Percentiles rank a stretch among this genome's conserved stretches.
Evolutionary conservation across 139 green algal genomes (phyloP).

Genomic region (Chlamydomonas incerta): DNA sequence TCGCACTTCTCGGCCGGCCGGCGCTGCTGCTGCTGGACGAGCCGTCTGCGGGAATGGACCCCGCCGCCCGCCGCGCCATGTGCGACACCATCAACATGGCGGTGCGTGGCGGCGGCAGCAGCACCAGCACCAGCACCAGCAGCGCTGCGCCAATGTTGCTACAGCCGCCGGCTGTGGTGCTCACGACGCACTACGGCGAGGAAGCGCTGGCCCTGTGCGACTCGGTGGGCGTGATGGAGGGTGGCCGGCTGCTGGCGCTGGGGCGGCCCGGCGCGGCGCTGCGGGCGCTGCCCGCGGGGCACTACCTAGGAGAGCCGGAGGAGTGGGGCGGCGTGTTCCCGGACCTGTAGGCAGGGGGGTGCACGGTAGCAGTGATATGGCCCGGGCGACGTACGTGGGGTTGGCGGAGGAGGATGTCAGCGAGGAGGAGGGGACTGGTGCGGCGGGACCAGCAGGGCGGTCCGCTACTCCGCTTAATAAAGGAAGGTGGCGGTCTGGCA

Average conservation of each 20-base stretch:
- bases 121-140: background rate
- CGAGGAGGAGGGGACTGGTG: too few species aligned
- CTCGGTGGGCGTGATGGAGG: constrained; percentile 18
- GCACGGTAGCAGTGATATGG: too few species aligned
- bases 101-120: background rate
- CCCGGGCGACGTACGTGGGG: too few species aligned
- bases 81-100: constrained; percentile 31
- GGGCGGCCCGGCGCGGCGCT: background rate
- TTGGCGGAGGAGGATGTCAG: too few species aligned
- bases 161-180: constrained; percentile 1
- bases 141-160: background rate
- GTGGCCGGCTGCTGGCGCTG: background rate
- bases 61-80: background rate
- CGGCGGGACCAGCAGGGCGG: too few species aligned
- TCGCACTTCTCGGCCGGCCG: constrained; percentile 18
- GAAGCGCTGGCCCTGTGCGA: constrained; percentile 34
- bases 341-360: background rate
- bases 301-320: constrained; percentile 22
- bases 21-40: constrained; percentile 40
- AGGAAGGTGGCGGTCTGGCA: too few species aligned
- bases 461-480: too few species aligned
- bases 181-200: constrained; percentile 25
- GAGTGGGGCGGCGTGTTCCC: constrained; percentile 20
- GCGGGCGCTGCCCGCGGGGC: background rate
- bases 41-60: constrained; percentile 22